phyloP scores from a whole-genome alignment of 768 basidiomycete genomes.

The Trametes cinnabarina region DNA sequence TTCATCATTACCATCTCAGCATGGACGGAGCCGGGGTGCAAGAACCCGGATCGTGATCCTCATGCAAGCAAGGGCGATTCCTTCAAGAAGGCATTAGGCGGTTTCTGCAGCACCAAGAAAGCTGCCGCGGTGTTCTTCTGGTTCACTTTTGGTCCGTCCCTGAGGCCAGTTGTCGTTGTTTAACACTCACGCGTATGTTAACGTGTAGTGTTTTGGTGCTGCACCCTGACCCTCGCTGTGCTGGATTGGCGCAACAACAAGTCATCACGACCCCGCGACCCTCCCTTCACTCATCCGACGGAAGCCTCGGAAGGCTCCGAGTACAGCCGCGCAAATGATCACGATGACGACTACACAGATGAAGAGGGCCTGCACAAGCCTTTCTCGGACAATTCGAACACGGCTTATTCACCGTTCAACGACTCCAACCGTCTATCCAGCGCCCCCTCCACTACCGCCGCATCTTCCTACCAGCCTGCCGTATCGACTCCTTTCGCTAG shows the following conservation, averaged over 20 bases:
- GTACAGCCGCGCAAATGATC: constrained; percentile 10
- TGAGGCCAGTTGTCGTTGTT: background rate
- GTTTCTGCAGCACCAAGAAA: constrained; percentile 93
- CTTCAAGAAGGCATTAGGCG: constrained; percentile 64
- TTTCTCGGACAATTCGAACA: constrained; percentile 32
- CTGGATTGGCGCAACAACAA: constrained; percentile 78
- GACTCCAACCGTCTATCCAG: constrained; percentile 52
- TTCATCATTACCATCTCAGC: constrained; percentile 79
- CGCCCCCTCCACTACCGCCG: constrained; percentile 26
- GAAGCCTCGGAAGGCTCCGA: constrained; percentile 25
- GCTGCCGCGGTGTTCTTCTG: constrained; percentile 89
- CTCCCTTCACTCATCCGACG: constrained; percentile 68
- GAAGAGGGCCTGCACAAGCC: constrained; percentile 50
- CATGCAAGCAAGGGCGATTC: constrained; percentile 60
- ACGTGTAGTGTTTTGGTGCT: constrained; percentile 72
- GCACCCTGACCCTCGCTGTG: constrained; percentile 62
- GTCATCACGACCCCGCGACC: constrained; percentile 55
- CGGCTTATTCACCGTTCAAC: constrained; percentile 45
- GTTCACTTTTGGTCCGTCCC: constrained; percentile 67
- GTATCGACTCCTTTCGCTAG: constrained; percentile 28
- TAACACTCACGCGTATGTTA: background rate
- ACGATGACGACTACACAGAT: constrained; percentile 49
- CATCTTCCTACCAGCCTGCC: constrained; percentile 29
- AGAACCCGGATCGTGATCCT: constrained; percentile 79
- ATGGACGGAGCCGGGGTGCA: constrained; percentile 89